Conservation (phyloP, 768 basidiomycete genomes). For the Ramaria sp. region DNA sequence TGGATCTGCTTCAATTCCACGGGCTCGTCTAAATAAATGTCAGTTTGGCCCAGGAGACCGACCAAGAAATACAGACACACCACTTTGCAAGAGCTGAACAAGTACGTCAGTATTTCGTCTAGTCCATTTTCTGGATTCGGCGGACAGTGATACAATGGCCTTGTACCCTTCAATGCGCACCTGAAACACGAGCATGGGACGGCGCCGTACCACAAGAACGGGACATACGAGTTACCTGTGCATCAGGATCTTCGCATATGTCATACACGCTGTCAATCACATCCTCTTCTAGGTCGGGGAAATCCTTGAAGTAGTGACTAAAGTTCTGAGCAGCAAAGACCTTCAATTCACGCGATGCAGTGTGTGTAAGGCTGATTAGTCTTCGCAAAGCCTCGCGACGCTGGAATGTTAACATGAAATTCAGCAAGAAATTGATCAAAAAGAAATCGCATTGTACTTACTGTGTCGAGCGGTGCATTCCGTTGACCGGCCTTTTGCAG, state of each 20-base stretch:
- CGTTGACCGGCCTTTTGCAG: slow-evolving; percentile 9
- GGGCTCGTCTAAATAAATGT: slow-evolving; percentile 41
- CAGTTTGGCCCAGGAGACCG: not conserved
- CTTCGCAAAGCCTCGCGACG: slow-evolving; percentile 25
- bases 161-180: slow-evolving; percentile 62
- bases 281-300: slow-evolving; percentile 62
- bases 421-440: not conserved
- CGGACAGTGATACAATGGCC: slow-evolving; percentile 43
- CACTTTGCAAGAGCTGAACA: slow-evolving; percentile 65
- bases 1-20: slow-evolving; percentile 56
- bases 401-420: not conserved
- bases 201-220: not conserved
- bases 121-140: slow-evolving; percentile 43
- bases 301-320: slow-evolving; percentile 49
- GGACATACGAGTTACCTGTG: slow-evolving; percentile 28
- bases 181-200: slow-evolving; percentile 21
- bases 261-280: slow-evolving; percentile 74
- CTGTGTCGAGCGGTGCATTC: slow-evolving; percentile 4
- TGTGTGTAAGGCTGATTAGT: slow-evolving; percentile 45
- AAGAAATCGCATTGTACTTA: not conserved
- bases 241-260: slow-evolving; percentile 58
- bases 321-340: slow-evolving; percentile 49
- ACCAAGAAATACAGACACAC: slow-evolving; percentile 28
- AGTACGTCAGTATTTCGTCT: slow-evolving; percentile 67
- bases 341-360: slow-evolving; percentile 36